Percentiles rank a stretch among this genome's conserved stretches.
phyloP scores from a whole-genome alignment of 148 eudicot species.

The Vaccinium macrocarpon region DNA sequence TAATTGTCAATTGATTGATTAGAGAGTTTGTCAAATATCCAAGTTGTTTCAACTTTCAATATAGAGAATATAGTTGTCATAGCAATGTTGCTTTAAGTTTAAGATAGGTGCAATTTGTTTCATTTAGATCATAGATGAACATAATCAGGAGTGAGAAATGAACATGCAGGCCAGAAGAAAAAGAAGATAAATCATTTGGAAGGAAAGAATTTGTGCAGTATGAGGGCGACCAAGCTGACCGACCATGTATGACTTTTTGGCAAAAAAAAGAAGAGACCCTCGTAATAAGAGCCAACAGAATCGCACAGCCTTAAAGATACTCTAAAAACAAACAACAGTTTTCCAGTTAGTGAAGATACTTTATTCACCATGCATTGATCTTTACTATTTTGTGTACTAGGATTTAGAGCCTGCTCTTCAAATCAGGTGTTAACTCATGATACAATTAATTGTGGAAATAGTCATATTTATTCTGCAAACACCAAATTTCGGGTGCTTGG shows the following conservation, averaged over 20 bases:
- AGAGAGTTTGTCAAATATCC: neutral
- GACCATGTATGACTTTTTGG: neutral
- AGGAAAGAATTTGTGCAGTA: neutral
- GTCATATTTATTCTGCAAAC: neutral
- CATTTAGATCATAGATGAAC: neutral
- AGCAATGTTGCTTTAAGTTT: neutral
- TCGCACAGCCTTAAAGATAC: neutral
- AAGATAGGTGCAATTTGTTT: neutral
- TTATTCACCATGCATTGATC: neutral
- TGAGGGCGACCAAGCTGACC: neutral
- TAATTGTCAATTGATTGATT: neutral
- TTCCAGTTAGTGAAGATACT: too few species aligned
- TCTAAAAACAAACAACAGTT: neutral
- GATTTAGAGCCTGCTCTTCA: slow-evolving; percentile 1
- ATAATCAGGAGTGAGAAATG: neutral
- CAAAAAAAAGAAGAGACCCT: neutral
- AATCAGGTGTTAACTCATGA: neutral
- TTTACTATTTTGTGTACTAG: neutral
- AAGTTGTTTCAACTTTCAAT: neutral
- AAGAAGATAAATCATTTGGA: neutral
- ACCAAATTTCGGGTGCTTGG: neutral
- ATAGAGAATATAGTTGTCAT: neutral
- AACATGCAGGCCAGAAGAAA: neutral
- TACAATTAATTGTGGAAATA: neutral
- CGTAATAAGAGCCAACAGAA: neutral